phyloP scores from a whole-genome alignment of 2,329 filamentous ascomycete species.

The Diaporthe vaccinii region DNA sequence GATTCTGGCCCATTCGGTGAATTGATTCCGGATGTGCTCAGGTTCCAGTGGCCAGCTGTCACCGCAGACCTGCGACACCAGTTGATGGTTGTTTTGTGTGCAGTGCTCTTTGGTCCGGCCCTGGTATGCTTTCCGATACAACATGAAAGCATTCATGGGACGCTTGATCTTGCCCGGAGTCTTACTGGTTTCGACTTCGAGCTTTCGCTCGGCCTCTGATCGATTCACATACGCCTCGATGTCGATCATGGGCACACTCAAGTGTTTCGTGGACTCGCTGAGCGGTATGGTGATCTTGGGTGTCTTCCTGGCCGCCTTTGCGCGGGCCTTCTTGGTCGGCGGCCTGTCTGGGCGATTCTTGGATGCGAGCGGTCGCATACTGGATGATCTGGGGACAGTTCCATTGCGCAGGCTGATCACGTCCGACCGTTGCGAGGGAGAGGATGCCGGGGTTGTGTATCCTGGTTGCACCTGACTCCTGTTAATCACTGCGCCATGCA shows the following conservation, averaged over 20 bases:
- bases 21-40: constrained; percentile 78
- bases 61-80: constrained; percentile 90
- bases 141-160: constrained; percentile 98
- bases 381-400: constrained; percentile 40
- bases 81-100: constrained; percentile 90
- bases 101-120: constrained; percentile 87
- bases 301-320: constrained; percentile 56
- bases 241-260: constrained; percentile 73
- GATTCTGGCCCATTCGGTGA: constrained; percentile 81
- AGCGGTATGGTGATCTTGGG: constrained; percentile 75
- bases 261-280: constrained; percentile 77
- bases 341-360: constrained; percentile 49
- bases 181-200: constrained; percentile 78
- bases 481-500: constrained; percentile 24
- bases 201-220: constrained; percentile 72
- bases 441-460: constrained; percentile 66
- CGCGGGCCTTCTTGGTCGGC: constrained; percentile 56
- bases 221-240: constrained; percentile 86
- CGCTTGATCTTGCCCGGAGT: constrained; percentile 83
- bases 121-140: constrained; percentile 94
- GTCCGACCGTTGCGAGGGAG: constrained; percentile 57
- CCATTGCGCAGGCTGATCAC: constrained; percentile 56
- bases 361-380: constrained; percentile 45
- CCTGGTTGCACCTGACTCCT: constrained; percentile 48
- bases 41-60: constrained; percentile 88